Base-by-base conservation (phyloP, 495 filamentous ascomycete genomes). In the Lentithecium fluviatile region DNA sequence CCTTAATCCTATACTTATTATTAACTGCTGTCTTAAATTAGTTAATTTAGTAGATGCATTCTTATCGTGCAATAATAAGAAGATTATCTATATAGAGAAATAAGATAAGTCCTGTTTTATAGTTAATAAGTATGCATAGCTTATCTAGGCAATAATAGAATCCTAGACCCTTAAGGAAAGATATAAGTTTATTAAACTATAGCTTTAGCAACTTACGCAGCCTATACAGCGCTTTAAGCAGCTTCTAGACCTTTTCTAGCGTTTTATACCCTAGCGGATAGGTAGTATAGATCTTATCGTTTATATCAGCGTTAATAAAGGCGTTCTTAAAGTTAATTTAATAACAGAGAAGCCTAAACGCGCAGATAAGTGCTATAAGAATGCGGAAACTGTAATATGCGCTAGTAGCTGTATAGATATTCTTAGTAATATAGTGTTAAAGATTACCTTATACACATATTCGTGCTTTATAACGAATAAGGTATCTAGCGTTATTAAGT, bases 391-490 rank as follows among this genome's bases (percentile, higher is more conserved):
- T 38, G 36, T 15, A 15, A 38, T 38, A 38, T 38, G 15, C 36
- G 36, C 36, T 38, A 38, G 36, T 38, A 38, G 36, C 36, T 38
- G 36, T 38, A 38, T 38, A 38, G 36, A 38, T 38, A 38, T 38
- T 15, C 36, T 38, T 38, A 38, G 36, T 38, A 38, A 38, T 38
- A 38, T 38, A 38, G 36, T 38, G 45, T 47, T 52, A 25, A 26
- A 52, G 49, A 25, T 52, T 23, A 13, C 49, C 49, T 13, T 23
- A 7, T 26, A 52, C 19, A 37, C 21, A 26, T 37, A 52, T 26
- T 52, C 49, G 49, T 26, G 23, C 51, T 45, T 55, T 55, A 23
- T 38, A 55, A 45, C n/a, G 37, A 37, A 40, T 55, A 55, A 55
- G 51, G 24, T 55, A 55, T 19, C 51, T 29, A 25, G 26, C 51